Base-by-base conservation (phyloP, 441 rosid genomes). In the Capsella rubella region DNA sequence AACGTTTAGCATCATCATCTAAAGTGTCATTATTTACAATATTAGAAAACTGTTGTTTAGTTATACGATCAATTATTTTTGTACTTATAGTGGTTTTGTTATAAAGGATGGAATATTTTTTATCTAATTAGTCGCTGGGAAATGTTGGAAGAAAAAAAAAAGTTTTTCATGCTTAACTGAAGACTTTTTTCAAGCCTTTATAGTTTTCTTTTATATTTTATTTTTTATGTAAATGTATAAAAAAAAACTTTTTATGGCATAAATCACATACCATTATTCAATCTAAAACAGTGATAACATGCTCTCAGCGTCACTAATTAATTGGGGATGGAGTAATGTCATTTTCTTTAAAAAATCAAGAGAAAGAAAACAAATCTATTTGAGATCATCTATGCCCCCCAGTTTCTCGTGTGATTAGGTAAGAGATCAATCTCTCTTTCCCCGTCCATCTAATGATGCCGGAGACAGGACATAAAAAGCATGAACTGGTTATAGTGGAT, bases 401-500 rank as follows among this genome's bases (percentile, higher is more conserved):
- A 37, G 40, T 63, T 69, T 69, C 46, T 62, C 54, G 32, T 74
- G 66, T 73, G 43, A 57, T 37, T 66, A 57, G 51, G 61, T 61
- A 67, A 67, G 64, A 68, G 69, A 46, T 37, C 58, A 61, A 62
- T 61, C 35, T 55, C 10, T 62, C 43, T 61, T 25, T 45, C 57
- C 12, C 45, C 52, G 15, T 64, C 71, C 71, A 76, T 74, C 75
- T 70, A 76, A 76, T 76, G 70, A 76, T 75, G 52, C 58, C 52
- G 62, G 57, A 68, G 51, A 68, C 74, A 75, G 27, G 63, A 68
- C 37, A 68, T 57, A 27, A 57, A 65, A 66, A 74, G 78, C 78
- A 74, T 58, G 72, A 66, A 58, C 72, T 37, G 60, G 72, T 43
- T 61, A 62, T 69, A 69, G 70, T 75, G 74, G 65, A 61, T 75